A percentile compares a stretch with the other conserved stretches of the same genome.
Conservation (phyloP, 768 basidiomycete genomes). For the Serendipita sp. region DNA sequence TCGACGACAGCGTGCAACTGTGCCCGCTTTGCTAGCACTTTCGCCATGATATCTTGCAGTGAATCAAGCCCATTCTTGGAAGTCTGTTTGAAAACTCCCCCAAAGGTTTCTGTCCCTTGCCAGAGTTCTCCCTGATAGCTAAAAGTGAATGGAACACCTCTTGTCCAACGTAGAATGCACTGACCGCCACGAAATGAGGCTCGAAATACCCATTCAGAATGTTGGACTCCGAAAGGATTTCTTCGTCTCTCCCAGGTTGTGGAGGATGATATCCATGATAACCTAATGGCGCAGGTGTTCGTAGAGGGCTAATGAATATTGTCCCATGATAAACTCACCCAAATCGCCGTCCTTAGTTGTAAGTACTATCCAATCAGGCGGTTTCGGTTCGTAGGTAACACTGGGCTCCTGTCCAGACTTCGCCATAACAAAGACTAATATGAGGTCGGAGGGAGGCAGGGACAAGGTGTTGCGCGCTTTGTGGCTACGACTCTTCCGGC, state of each 20-base stretch:
- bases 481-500: neutral
- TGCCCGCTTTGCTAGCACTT: conserved; percentile 48
- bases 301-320: neutral
- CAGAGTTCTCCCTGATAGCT: conserved; percentile 44
- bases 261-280: conserved; percentile 67
- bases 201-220: conserved; percentile 51
- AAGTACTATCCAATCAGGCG: neutral
- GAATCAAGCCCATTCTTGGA: conserved; percentile 48
- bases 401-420: neutral
- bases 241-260: conserved; percentile 57
- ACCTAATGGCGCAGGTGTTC: conserved; percentile 25
- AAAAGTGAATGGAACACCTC: neutral
- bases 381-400: neutral
- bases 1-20: conserved; percentile 43
- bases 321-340: neutral
- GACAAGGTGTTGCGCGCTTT: neutral
- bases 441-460: neutral
- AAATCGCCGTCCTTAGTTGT: neutral
- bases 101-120: conserved; percentile 23
- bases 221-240: conserved; percentile 44
- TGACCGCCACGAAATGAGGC: conserved; percentile 39
- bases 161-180: conserved; percentile 13
- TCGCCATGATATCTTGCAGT: conserved; percentile 40
- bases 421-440: too few relatives aligned
- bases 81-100: conserved; percentile 30